Evolutionary conservation across 768 basidiomycete genomes (phyloP).

Genomic region (Favolaschia claudopus): DNA sequence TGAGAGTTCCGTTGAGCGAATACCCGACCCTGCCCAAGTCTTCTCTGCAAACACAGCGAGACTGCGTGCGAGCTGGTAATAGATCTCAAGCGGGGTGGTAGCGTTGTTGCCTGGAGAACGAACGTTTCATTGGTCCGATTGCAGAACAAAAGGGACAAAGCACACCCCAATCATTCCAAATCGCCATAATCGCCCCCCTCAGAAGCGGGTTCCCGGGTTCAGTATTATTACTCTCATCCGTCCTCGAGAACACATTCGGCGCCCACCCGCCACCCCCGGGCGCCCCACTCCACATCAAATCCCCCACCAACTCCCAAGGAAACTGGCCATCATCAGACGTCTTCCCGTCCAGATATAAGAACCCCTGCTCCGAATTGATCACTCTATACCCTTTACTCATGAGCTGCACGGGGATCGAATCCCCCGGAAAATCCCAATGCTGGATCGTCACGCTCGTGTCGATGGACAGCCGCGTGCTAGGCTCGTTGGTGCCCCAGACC

Average conservation of each 20-base stretch:
- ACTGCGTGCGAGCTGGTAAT: slow-evolving; percentile 50
- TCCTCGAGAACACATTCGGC: slow-evolving; percentile 42
- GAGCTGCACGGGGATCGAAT: slow-evolving; percentile 42
- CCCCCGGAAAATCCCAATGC: slow-evolving; percentile 48
- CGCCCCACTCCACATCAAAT: slow-evolving; percentile 40
- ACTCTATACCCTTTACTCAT: slow-evolving; percentile 43
- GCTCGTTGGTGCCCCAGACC: slow-evolving; percentile 51
- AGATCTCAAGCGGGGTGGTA: slow-evolving; percentile 51
- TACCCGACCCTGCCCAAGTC: slow-evolving; percentile 49
- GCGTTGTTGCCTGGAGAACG: slow-evolving; percentile 44
- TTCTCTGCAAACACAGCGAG: slow-evolving; percentile 51
- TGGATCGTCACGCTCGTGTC: slow-evolving; percentile 51
- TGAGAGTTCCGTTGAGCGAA: slow-evolving; percentile 42
- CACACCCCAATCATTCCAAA: slow-evolving; percentile 52
- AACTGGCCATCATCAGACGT: slow-evolving; percentile 40
- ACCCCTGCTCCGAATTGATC: slow-evolving; percentile 44
- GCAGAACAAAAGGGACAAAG: background rate
- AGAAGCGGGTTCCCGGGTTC: slow-evolving; percentile 34
- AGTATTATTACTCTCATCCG: slow-evolving; percentile 42
- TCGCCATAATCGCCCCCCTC: slow-evolving; percentile 44
- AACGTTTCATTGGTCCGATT: background rate
- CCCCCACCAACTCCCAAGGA: slow-evolving; percentile 39
- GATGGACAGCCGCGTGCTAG: slow-evolving; percentile 43
- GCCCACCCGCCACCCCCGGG: slow-evolving; percentile 42
- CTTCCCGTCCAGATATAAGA: slow-evolving; percentile 48